Base-by-base conservation (phyloP, 805 yeast genomes). In the Candida lessepsii region DNA sequence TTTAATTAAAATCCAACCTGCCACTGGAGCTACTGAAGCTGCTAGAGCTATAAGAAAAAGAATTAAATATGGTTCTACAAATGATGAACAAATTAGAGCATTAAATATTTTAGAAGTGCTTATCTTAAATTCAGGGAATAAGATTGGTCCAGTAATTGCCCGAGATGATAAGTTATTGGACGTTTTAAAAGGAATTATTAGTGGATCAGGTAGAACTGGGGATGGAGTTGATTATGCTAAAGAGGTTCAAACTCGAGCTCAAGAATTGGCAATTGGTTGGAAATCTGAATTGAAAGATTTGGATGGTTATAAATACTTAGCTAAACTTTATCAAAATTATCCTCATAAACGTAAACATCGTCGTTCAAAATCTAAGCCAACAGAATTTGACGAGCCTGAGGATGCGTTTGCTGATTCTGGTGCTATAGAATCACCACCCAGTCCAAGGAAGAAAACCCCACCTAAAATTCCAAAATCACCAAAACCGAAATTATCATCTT, bases 21-120 rank as follows among this genome's bases (percentile, higher is more conserved):
- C 43, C 11, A 35, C 54, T 16, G 74, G 75, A 1, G 60, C 73
- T 1, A 60, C 70, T 24, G 99, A 93, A 58, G 91, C 95, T 2
- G 97, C 97, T 0, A 71, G 98, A 30, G 95, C 96, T 1, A 65
- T 93, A 16, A 75, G 99, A 37, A 93, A 93, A 70, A 80, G 81
- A 53, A 65, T 93, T 56, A 93, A 95, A 63, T 85, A 91, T 56
- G 98, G 97, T n/a, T 57, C 55, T 15, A 54, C 71, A 2, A 56
- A 62, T 4, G 61, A 66, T 14, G 83, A 83, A 48, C 95, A 86
- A 57, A 51, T 75, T 39, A 76, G 86, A 33, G 85, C 95, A 0
- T 59, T 89, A 46, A 52, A 51, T 37, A 47, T 68, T 17, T 56
- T 70, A 40, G 74, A 67, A 47, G 51, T 69, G 33, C 42, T 69